Conservation (phyloP, 106 monocot species). For the Allium fistulosum region DNA sequence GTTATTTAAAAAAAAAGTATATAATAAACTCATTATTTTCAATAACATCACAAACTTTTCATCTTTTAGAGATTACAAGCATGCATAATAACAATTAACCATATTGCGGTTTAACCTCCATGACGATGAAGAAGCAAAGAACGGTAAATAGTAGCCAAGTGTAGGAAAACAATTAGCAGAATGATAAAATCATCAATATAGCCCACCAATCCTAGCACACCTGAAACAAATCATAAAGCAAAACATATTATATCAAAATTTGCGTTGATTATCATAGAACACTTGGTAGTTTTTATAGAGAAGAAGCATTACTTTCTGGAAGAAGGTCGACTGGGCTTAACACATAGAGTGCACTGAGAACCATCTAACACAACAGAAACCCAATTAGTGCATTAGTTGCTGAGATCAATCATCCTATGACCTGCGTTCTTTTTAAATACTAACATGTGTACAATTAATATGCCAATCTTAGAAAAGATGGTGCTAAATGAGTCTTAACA, state of each 20-base stretch:
- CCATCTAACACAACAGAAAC: conserved; percentile 22
- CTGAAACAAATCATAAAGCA: conserved; percentile 19
- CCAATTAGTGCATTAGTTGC: no score
- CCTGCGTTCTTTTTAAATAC: no score
- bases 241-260: not conserved
- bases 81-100: no score
- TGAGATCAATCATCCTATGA: no score
- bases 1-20: no score
- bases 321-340: conserved; percentile 33
- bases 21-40: no score
- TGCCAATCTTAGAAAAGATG: no score
- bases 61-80: no score
- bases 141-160: conserved; percentile 81
- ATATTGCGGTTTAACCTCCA: conserved; percentile 18
- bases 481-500: no score
- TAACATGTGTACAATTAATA: no score
- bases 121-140: conserved; percentile 86
- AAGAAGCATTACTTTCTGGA: conserved; percentile 61
- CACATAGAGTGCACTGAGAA: conserved; percentile 54
- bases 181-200: conserved; percentile 77
- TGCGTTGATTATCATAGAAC: not conserved
- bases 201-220: conserved; percentile 59
- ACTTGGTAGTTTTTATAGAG: not conserved
- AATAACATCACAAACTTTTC: no score
- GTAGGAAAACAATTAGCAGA: conserved; percentile 80